A percentile compares a stretch with the other conserved stretches of the same genome.
These are phyloP conservation scores for Exutisphaerella laricina DNA, from an alignment of 2,329 filamentous ascomycete species.

Conservation along the genomic window DNA sequence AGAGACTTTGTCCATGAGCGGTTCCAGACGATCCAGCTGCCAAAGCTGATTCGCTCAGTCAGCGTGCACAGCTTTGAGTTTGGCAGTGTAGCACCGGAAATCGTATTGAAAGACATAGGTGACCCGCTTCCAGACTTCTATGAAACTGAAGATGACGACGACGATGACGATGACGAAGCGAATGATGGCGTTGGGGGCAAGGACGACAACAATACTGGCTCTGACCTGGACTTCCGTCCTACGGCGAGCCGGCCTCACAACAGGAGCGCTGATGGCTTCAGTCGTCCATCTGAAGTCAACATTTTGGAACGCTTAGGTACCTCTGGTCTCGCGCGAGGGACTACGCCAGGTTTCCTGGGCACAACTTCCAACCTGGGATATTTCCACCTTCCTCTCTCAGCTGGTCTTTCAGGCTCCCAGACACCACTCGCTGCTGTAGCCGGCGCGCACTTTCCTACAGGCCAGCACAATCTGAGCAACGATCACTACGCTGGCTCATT, in stretches of 20 bases:
- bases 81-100: constrained; percentile 70
- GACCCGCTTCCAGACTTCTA: constrained; percentile 96
- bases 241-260: constrained; percentile 8
- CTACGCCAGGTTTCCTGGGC: constrained; percentile 59
- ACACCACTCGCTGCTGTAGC: constrained; percentile 76
- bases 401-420: constrained; percentile 66
- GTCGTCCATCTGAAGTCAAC: constrained; percentile 18
- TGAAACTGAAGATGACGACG: constrained; percentile 64
- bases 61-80: constrained; percentile 93
- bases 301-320: constrained; percentile 23
- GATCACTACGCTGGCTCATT: constrained; percentile 36
- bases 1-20: constrained; percentile 91
- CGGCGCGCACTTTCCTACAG: constrained; percentile 57
- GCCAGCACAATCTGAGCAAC: constrained; percentile 23
- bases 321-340: constrained; percentile 36
- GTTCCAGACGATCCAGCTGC: constrained; percentile 86
- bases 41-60: constrained; percentile 94
- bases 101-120: constrained; percentile 94
- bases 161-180: constrained; percentile 28
- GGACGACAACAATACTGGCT: constrained; percentile 3
- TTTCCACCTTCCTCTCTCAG: constrained; percentile 71
- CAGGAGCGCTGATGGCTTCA: constrained; percentile 12
- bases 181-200: constrained; percentile 41
- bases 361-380: constrained; percentile 74
- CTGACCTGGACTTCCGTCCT: constrained; percentile 7